Percentiles rank a stretch among this genome's conserved stretches.
Evolutionary conservation across 495 filamentous ascomycete genomes (phyloP).

Genomic region (Aspergillus carlsbadensis): DNA sequence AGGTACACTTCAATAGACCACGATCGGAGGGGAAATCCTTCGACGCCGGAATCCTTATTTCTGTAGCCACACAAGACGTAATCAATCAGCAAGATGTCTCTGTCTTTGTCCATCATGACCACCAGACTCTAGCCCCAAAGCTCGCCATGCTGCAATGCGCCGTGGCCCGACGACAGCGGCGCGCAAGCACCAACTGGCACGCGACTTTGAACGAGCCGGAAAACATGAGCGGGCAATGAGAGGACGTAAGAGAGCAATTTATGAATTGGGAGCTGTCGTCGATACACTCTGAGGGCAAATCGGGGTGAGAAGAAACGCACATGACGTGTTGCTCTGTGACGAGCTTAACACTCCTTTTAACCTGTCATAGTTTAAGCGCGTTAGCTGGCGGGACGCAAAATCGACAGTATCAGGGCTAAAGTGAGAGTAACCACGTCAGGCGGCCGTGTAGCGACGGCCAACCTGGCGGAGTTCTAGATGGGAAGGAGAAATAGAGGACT

Average conservation of each 20-base stretch:
- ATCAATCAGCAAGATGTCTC: conserved; percentile 16
- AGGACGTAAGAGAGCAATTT: conserved; percentile 5
- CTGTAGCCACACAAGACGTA: conserved; percentile 27
- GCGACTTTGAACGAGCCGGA: background rate
- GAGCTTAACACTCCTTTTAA: conserved; percentile 87
- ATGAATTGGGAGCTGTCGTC: background rate
- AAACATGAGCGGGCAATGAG: conserved; percentile 1
- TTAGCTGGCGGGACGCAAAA: conserved; percentile 20
- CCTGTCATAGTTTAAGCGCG: conserved; percentile 39
- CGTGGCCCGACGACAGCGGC: background rate
- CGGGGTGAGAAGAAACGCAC: conserved; percentile 52
- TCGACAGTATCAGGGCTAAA: background rate
- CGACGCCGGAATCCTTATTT: conserved; percentile 67
- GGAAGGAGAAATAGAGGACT: conserved; percentile 20
- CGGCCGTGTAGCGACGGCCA: conserved; percentile 1
- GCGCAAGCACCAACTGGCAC: background rate
- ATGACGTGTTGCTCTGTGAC: conserved; percentile 86
- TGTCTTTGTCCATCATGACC: background rate
- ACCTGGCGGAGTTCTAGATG: background rate
- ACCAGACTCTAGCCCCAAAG: background rate
- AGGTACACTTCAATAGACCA: conserved; percentile 65
- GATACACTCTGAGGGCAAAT: conserved; percentile 3
- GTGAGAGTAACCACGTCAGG: background rate
- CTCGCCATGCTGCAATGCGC: conserved; percentile 6
- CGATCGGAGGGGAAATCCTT: conserved; percentile 85